Base-by-base conservation (phyloP, 1,284 basidiomycete genomes). In the Xanthoconium separans region DNA sequence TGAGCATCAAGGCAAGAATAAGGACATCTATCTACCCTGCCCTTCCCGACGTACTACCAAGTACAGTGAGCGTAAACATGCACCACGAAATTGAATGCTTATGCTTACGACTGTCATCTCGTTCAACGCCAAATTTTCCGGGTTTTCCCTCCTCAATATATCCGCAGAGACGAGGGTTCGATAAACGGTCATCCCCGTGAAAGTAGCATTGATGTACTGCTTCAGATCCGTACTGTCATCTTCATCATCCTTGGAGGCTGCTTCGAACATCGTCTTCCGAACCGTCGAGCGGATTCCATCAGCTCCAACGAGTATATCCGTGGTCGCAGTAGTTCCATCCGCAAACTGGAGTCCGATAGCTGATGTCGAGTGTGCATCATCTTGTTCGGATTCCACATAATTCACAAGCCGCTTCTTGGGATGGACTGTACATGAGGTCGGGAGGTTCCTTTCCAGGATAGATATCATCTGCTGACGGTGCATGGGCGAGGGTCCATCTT, bases 381-480 rank as follows among this genome's bases (percentile, higher is more conserved):
- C 51, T 13, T 51, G 53, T 42, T 54, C 41, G 1, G 20, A 40
- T 22, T 63, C 46, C 1, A 22, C 3, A 41, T 67, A 65, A 20
- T 37, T 24, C 8, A 58, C 37, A 13, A 65, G 65, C 12, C 61
- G 61, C 30, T 65, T 69, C 50, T 31, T 40, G 11, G 22, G 12
- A 43, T 69, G 56, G 6, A 65, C 54, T 2, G 42, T 59, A 33
- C 66, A 69, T 0, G 58, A 67, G 0, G 43, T 12, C 15, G 64
- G 65, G 12, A 65, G 51, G 20, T 53, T 40, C 37, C 47, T 56
- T 54, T 67, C 55, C 5, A 65, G 53, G 27, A 61, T 42, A 13
- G 58, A 43, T 12, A 69, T n/a, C 58, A 65, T 53, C 0, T 67
- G 54, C 33, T 65, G 61, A 44, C 66, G 61, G 33, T 69, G 65